A percentile compares a stretch with the other conserved stretches of the same genome.
Evolutionary conservation across 345 rosid species (phyloP).

Genomic region (Physaria fendleri): DNA sequence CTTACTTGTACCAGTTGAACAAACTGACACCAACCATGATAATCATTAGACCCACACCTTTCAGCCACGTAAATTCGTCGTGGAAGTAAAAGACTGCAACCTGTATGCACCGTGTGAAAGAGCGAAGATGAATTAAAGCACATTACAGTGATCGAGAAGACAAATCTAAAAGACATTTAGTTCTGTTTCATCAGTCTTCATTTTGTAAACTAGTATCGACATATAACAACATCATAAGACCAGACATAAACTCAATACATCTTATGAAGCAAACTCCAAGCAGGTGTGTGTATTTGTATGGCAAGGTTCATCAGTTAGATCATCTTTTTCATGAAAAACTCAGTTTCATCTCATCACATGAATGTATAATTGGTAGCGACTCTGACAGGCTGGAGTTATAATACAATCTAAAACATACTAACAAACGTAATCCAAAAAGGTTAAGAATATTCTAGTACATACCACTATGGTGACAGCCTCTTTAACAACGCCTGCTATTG

Average conservation of each 20-base stretch:
- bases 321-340: background rate
- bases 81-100: slow-evolving; percentile 98
- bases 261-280: background rate
- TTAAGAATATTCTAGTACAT: slow-evolving; percentile 12
- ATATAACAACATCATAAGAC: background rate
- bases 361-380: background rate
- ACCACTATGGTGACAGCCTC: slow-evolving; percentile 98
- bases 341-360: background rate
- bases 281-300: background rate
- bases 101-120: slow-evolving; percentile 32
- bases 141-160: background rate
- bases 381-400: background rate
- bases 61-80: slow-evolving; percentile 90
- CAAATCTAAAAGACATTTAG: background rate
- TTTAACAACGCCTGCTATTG: slow-evolving; percentile 97
- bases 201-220: background rate
- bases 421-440: background rate
- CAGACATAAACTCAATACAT: background rate
- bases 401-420: background rate
- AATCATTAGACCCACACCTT: slow-evolving; percentile 76
- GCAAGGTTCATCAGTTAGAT: background rate
- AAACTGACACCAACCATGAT: slow-evolving; percentile 89
- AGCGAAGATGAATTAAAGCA: background rate
- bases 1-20: slow-evolving; percentile 99
- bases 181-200: background rate